Evolutionary conservation across 257 asterid species (phyloP).

Genomic region (Euphrasia confusa): DNA sequence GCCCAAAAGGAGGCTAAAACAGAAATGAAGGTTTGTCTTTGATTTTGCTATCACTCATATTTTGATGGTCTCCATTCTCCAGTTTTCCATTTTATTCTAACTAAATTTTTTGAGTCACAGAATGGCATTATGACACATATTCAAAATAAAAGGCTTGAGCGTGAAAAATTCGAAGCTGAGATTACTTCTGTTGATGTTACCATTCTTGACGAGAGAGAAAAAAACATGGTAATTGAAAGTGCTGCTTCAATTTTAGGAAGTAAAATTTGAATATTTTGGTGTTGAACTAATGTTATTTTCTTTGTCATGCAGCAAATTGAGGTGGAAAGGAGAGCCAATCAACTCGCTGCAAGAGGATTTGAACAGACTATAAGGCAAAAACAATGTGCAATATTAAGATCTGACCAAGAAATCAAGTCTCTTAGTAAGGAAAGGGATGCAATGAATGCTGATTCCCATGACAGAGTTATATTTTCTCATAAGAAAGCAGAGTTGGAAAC

Average conservation of each 20-base stretch:
- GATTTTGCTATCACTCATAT: slow-evolving; percentile 7
- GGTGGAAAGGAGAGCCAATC: slow-evolving; percentile 60
- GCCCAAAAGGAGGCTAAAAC: slow-evolving; percentile 66
- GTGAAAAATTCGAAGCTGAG: slow-evolving; percentile 54
- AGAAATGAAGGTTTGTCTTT: slow-evolving; percentile 54
- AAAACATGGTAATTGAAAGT: slow-evolving; percentile 48
- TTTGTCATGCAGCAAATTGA: slow-evolving; percentile 53
- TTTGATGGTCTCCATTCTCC: neutral
- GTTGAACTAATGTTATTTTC: slow-evolving; percentile 25
- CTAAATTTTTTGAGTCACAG: slow-evolving; percentile 41
- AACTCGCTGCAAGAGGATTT: slow-evolving; percentile 55
- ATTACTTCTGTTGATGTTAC: slow-evolving; percentile 53
- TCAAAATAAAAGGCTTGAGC: slow-evolving; percentile 60
- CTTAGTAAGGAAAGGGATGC: slow-evolving; percentile 59
- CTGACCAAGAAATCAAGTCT: slow-evolving; percentile 56
- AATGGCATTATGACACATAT: slow-evolving; percentile 42
- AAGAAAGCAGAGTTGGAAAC: slow-evolving; percentile 75
- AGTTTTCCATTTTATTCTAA: slow-evolving; percentile 16
- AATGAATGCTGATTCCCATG: slow-evolving; percentile 74
- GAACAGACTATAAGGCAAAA: slow-evolving; percentile 39
- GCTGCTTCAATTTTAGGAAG: slow-evolving; percentile 20
- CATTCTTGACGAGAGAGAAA: slow-evolving; percentile 72
- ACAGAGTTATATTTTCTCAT: slow-evolving; percentile 66
- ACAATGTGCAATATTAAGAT: slow-evolving; percentile 45
- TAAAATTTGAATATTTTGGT: slow-evolving; percentile 19